Evolutionary conservation across 225 moss, liverwort and hornwort species (phyloP), one percentile per base, ranked within the genome.

Genomic region (Straminergon stramineum): DNA sequence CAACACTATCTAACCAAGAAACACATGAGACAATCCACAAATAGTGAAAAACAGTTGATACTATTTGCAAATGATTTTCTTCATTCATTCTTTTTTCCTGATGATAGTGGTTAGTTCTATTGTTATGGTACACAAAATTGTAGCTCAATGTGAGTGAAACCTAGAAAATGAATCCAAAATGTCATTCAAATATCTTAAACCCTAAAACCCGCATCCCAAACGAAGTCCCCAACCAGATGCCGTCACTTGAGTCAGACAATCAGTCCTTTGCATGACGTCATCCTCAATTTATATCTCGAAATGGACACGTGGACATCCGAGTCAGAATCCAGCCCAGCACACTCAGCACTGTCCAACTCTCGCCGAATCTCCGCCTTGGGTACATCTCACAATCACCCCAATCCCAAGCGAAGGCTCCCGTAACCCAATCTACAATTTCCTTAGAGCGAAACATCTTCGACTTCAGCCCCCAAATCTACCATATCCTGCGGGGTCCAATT

Each of bases 351-450:
- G 35, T 27, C 76, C 30, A 52, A 20, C 56, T 31, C 87, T 10
- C 37, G 1, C 21, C 10, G 45, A 85, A 67, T 89, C 22, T 75
- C 1, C 26, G 13, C 23, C 0, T 0, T 0, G 1, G 6, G 17
- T 51, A 85, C 85, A 89, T 60, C n/a, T 69, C 65, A 41, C 34
- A 23, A 37, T 23, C 58, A 27, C 79, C 53, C 35, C 21, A 53
- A 31, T 51, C 34, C 4, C 35, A 15, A 9, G 35, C 35, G 16
- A 79, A 57, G 53, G 39, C 39, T 78, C 53, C 8, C 6, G 21
- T 4, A n/a, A 7, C 15, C 3, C 5, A 81, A 13, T 71, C 37
- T 74, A 39, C 31, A 17, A 11, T 1, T 0, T 0, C 0, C 13
- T 6, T 73, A 74, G n/a, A 82, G 8, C 12, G 3, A 1, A 0